These are phyloP conservation scores for Coemansia aciculifera DNA, from an alignment of 192 early-diverging fungal species.

Conservation along the genomic window DNA sequence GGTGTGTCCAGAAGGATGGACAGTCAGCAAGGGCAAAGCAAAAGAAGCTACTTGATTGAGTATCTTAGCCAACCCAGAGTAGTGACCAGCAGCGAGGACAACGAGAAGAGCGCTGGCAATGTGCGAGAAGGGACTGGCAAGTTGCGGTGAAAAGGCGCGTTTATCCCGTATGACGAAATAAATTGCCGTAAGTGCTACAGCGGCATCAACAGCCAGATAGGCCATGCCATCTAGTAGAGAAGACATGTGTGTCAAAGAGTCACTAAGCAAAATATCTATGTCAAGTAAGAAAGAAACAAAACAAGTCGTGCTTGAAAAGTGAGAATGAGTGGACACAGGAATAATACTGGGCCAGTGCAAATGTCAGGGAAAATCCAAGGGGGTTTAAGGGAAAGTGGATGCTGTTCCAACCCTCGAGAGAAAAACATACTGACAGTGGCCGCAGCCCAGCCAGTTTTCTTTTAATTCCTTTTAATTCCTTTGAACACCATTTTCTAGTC, in stretches of 20 bases:
- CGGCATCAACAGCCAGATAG: background rate
- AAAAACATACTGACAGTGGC: background rate
- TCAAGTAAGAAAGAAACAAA: background rate
- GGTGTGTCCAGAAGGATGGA: background rate
- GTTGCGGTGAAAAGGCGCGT: background rate
- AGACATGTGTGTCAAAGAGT: background rate
- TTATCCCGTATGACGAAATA: background rate
- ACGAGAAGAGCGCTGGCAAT: constrained; percentile 7
- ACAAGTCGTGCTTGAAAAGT: background rate
- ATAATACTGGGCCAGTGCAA: background rate
- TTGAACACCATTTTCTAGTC: background rate
- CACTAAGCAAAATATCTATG: background rate
- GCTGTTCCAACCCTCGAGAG: background rate
- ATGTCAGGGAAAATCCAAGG: background rate
- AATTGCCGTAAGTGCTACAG: background rate
- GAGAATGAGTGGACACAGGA: background rate
- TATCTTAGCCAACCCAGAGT: background rate
- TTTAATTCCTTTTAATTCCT: background rate
- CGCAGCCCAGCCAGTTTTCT: background rate
- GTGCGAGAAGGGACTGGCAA: background rate
- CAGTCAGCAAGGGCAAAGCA: background rate
- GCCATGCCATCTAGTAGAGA: background rate
- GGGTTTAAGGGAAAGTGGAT: background rate
- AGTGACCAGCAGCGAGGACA: constrained; percentile 2
- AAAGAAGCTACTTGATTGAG: constrained; percentile 1